Evolutionary conservation across 2,329 filamentous ascomycete genomes (phyloP), one percentile per base, ranked within the genome.

Genomic region (Phialocephala sp.): DNA sequence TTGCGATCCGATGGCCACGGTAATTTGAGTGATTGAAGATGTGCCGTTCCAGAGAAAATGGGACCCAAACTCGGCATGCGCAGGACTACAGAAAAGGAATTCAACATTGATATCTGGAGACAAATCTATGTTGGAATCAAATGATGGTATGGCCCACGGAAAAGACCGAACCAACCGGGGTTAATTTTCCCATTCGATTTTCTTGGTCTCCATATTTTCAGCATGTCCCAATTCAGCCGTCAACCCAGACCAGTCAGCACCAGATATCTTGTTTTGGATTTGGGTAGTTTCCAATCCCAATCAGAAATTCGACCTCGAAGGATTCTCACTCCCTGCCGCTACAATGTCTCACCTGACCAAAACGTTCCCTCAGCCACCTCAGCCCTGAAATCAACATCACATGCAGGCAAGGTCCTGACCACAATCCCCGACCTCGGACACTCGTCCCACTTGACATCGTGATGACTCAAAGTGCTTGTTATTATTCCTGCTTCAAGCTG

Each of bases 331-430:
- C 45, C 45, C 11, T 22, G 45, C 45, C 8, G 8, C n/a, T n/a
- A 50, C n/a, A 50, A 50, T 50, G 45, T 22, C 45, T 50, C 45
- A 22, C n/a, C 45, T 50, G 45, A 50, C 45, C 45, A 22, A 50
- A 22, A 47, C 6, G 4, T 50, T 20, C n/a, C n/a, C 4, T 50
- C 45, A 22, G 45, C 45, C 45, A 41, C 43, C n/a, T 45, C 43
- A 45, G 15, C 14, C 43, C 45, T n/a, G 22, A n/a, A 11, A 2
- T 4, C 45, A 50, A 22, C n/a, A 22, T 22, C 45, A 50, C 45
- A 24, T 50, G n/a, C 45, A 50, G 45, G 45, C 45, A 50, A 50
- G 45, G 6, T 9, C 45, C 45, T 50, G n/a, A 24, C n/a, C 45
- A 50, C 45, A 24, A 2, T 20, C 3, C 27, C 43, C 43, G 43